Conservation (phyloP, 495 filamentous ascomycete genomes). For the Aspergillus egyptiacus region DNA sequence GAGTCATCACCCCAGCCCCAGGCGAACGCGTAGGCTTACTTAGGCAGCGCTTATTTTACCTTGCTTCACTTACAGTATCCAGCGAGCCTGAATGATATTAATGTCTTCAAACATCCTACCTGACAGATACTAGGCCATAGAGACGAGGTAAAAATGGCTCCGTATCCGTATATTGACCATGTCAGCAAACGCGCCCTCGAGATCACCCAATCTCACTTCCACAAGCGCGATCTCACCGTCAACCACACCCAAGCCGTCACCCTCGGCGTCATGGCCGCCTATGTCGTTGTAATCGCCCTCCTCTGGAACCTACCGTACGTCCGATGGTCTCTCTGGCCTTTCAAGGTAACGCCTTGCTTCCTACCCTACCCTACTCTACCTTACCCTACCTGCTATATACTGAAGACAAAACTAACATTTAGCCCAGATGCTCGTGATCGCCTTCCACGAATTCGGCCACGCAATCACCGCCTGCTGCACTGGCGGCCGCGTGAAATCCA, state of each 20-base stretch:
- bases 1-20: no score
- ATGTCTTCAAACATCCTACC: neutral
- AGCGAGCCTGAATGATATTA: no score
- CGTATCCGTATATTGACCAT: constrained; percentile 25
- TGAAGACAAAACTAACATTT: no score
- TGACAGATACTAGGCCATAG: constrained; percentile 1
- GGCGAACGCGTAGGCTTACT: constrained; percentile 12
- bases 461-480: constrained; percentile 67
- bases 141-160: constrained; percentile 25
- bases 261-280: constrained; percentile 60
- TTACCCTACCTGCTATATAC: neutral
- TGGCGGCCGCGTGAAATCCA: constrained; percentile 67
- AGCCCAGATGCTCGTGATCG: constrained; percentile 78
- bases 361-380: neutral
- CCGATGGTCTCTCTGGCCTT: constrained; percentile 69
- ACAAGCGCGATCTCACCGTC: constrained; percentile 53
- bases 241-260: constrained; percentile 68
- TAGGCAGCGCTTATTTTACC: no score
- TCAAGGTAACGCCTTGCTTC: constrained; percentile 51
- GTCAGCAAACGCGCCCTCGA: constrained; percentile 23
- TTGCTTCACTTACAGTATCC: no score
- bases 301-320: constrained; percentile 77
- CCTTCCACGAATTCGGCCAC: constrained; percentile 79
- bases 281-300: constrained; percentile 67
- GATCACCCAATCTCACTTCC: constrained; percentile 24